Evolutionary conservation across 2,329 filamentous ascomycete species (phyloP), one percentile per base, ranked within the genome.

Genomic region (Pseudopyricularia javanii): DNA sequence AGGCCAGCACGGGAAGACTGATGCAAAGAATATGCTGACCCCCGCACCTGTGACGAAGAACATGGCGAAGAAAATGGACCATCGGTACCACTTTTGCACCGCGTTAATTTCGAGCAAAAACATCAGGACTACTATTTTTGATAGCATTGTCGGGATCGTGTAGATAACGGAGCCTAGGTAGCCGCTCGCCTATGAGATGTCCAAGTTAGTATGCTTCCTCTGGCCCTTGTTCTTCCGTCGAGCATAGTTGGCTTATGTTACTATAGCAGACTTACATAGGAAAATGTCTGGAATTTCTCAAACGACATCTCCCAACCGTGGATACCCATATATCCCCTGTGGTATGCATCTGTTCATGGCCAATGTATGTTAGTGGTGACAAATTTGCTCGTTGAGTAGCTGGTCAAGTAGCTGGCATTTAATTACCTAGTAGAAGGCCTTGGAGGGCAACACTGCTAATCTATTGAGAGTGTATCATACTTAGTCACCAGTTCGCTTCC

Each of bases 1-100:
- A 20, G 57, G 57, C 11, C 45, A 50, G 51, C 57, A 57, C 24
- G 52, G 30, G 35, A 58, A 58, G 12, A 57, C 35, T 47, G 55
- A 49, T 8, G 52, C 35, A 35, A 58, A 50, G 20, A 57, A 54
- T n/a, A 56, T 56, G 32, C 53, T 55, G 24, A 53, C 14, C 1
- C 53, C 51, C 8, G 54, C 52, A 0, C 53, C 50, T 8, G 50
- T 17, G 12, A 58, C 53, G 33, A 57, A 28, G 43, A 51, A 52
- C 22, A 56, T 47, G 34, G 55, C 47, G 17, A 30, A 17, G 47
- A 47, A 58, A 9, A 57, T 51, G 15, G 47, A 20, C 22, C 47
- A 34, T 20, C 48, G 34, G 47, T 47, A 57, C 48, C 48, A 50
- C 35, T 43, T 55, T n/a, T 48, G 37, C 6, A 55, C 35, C 6